phyloP scores from a whole-genome alignment of 139 green algal species.

The Microglena sp. region DNA sequence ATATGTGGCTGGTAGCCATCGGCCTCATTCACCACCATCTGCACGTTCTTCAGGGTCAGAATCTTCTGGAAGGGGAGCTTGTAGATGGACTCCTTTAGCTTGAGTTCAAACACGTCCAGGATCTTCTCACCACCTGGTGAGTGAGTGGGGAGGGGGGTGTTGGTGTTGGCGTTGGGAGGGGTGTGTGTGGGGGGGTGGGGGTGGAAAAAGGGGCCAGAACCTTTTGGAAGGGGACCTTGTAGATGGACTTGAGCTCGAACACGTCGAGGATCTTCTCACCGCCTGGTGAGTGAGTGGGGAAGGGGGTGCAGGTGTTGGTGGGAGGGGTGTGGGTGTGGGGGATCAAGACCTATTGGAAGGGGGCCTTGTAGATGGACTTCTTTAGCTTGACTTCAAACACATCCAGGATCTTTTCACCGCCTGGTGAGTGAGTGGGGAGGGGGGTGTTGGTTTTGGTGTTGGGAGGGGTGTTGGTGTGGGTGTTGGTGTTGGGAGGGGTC shows the following conservation, averaged over 20 bases:
- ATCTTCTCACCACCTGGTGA: constrained; percentile 70
- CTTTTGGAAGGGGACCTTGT: constrained; percentile 77
- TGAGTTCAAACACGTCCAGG: constrained; percentile 85
- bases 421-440: no score
- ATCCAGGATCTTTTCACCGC: constrained; percentile 73
- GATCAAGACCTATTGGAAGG: no score
- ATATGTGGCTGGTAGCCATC: constrained; percentile 96
- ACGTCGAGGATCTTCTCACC: constrained; percentile 79
- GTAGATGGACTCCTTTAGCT: constrained; percentile 79
- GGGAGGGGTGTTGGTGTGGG: no score
- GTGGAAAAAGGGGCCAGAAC: no score
- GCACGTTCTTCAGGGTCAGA: constrained; percentile 68
- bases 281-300: no score
- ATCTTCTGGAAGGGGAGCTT: constrained; percentile 82
- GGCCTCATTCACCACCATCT: constrained; percentile 67
- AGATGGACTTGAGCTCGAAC: constrained; percentile 85
- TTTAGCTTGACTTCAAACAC: constrained; percentile 91
- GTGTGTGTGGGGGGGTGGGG: no score
- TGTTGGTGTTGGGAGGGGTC: no score
- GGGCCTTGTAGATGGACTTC: constrained; percentile 73
- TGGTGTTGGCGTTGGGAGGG: no score
- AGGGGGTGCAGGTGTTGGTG: no score
- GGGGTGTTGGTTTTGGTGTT: no score
- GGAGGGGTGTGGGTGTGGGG: no score
- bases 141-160: no score